Percentiles rank a stretch among this genome's conserved stretches.
These are phyloP conservation scores for Fusarium haematococcum DNA, from an alignment of 2,329 filamentous ascomycete genomes.

Conservation along the genomic window DNA sequence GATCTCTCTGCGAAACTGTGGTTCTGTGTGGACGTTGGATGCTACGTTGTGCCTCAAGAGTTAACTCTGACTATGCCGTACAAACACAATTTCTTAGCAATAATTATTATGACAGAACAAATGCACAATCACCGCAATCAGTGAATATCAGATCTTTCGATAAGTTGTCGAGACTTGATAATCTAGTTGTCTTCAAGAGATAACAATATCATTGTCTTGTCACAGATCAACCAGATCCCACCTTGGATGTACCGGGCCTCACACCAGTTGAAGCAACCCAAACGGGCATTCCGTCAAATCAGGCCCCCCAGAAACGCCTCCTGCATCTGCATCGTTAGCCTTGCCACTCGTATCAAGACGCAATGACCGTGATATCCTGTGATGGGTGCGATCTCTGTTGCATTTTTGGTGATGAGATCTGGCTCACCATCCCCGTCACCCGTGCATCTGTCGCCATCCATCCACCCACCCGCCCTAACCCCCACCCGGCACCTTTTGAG, in stretches of 20 bases:
- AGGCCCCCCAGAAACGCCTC: not conserved
- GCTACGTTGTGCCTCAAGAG: not conserved
- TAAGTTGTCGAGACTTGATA: not conserved
- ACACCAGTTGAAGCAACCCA: not conserved
- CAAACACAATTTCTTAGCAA: not conserved
- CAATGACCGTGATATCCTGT: conserved; percentile 1
- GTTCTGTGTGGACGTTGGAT: not conserved
- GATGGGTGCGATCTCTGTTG: conserved; percentile 3
- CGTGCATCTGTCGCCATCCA: conserved; percentile 8
- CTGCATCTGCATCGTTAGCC: conserved; percentile 3
- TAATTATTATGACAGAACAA: not conserved
- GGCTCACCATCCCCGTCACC: conserved; percentile 5
- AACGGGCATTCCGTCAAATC: conserved; percentile 1
- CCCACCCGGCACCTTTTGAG: conserved; percentile 13
- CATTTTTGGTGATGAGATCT: not conserved
- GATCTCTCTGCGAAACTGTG: not conserved
- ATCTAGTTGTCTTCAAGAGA: not conserved
- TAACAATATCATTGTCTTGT: not conserved
- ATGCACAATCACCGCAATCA: not conserved
- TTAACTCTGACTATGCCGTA: not conserved
- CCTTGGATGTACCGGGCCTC: not conserved
- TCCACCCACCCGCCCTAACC: conserved; percentile 1
- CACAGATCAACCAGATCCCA: not conserved
- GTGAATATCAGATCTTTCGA: not conserved
- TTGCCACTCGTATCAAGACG: not conserved